Base-by-base conservation (phyloP, 2,329 filamentous ascomycete genomes). In the Zasmidium angulare region DNA sequence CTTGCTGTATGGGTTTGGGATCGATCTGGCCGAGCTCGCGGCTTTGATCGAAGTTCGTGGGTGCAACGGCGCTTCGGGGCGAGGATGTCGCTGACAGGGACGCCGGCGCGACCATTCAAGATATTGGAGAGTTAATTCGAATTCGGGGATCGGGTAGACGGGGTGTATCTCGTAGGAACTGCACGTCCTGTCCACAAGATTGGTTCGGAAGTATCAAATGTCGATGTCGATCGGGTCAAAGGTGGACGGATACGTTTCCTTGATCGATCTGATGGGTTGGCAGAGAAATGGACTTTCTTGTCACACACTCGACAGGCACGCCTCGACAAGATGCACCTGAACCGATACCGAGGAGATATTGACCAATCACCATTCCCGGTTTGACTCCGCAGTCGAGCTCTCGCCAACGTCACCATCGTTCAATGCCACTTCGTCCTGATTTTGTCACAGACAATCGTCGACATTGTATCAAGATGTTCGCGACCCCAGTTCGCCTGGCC, bases 21-120 rank as follows among this genome's bases (percentile, higher is more conserved):
- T 69, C 67, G 46, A 66, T 58, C 49, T 67, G 66, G 47, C 68
- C 66, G 22, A 71, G 66, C 55, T 71, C 69, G 57, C 63, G 66
- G 54, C 26, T 50, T 23, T 53, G 51, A n/a, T 31, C 21, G 31
- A 53, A 22, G 6, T 31, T 4, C 14, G 12, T 14, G 9, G 36
- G 4, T n/a, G 24, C 7, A 2, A 24, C 43, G 26, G 22, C 21
- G 26, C 26, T 23, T 12, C 19, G 36, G 36, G 7, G 51, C 21
- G 21, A 36, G 31, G 31, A 46, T 20, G 51, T 52, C 36, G 36
- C 36, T 17, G 36, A 17, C 6, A 43, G 36, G 29, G 66, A 62
- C 3, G 56, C 14, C 21, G 43, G 56, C 24, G 17, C 46, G 2
- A 58, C 56, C 56, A 58, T 58, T 50, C 56, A 50, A 46, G 11